These are phyloP conservation scores for Trametes cubensis DNA, from an alignment of 768 basidiomycete species.

Conservation along the genomic window DNA sequence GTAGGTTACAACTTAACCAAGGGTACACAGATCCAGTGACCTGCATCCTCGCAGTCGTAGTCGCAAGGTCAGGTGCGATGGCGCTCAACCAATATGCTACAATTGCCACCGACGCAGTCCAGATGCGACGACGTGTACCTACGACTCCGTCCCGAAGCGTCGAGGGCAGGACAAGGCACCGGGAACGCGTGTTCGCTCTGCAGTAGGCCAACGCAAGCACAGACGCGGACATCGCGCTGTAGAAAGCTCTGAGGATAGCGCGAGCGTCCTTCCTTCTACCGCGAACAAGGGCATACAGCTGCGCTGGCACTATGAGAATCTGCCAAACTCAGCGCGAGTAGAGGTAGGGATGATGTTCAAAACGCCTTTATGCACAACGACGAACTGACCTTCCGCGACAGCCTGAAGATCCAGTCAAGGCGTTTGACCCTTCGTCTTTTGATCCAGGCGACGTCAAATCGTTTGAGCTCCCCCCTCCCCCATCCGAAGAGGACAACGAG, in stretches of 20 bases:
- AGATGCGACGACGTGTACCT: conserved; percentile 50
- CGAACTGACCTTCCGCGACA: too few relatives aligned
- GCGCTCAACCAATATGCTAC: conserved; percentile 72
- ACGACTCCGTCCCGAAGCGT: conserved; percentile 74
- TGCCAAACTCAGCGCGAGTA: too few relatives aligned
- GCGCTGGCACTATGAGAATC: too few relatives aligned
- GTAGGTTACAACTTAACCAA: conserved; percentile 38
- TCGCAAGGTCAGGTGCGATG: conserved; percentile 82
- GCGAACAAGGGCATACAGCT: too few relatives aligned
- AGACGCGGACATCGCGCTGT: background rate
- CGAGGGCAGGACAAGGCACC: conserved; percentile 79
- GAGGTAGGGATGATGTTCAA: too few relatives aligned
- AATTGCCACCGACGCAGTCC: conserved; percentile 61
- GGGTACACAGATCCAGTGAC: background rate
- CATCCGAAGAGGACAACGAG: background rate
- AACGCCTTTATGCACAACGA: too few relatives aligned
- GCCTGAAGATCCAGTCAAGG: background rate
- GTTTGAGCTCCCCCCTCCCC: background rate
- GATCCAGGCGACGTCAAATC: background rate
- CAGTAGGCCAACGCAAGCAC: conserved; percentile 44
- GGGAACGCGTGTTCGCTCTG: conserved; percentile 68
- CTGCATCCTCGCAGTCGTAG: conserved; percentile 53
- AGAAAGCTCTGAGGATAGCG: too few relatives aligned
- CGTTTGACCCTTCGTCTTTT: background rate
- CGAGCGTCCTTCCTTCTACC: too few relatives aligned